Percentiles rank a stretch among this genome's conserved stretches.
These are phyloP conservation scores for Stentor roeselii DNA, from an alignment of 73 alveolate genomes.

Conservation along the genomic window DNA sequence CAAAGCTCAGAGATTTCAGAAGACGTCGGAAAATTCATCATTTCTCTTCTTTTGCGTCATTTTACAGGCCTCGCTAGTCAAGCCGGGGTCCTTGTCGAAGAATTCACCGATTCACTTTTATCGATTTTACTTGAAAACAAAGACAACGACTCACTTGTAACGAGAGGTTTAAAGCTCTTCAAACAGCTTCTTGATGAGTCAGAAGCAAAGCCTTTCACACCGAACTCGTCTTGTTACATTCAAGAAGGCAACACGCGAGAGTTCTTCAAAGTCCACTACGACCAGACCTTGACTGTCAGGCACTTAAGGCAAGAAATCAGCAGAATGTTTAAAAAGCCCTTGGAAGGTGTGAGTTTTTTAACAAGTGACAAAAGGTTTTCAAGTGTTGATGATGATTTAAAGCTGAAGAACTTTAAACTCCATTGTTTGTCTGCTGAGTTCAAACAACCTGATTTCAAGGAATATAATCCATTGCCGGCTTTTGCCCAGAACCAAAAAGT, in stretches of 20 bases:
- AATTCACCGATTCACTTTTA: not conserved
- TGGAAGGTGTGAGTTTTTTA: slow-evolving; percentile 41
- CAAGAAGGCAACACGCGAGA: not conserved
- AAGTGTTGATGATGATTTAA: slow-evolving; percentile 50
- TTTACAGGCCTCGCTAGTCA: not conserved
- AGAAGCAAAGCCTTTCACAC: not conserved
- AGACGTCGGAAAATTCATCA: not conserved
- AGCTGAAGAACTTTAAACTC: slow-evolving; percentile 31
- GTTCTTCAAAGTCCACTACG: not conserved
- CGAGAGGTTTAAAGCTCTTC: not conserved
- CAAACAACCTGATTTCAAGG: slow-evolving; percentile 21
- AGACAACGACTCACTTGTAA: not conserved
- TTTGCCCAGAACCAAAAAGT: slow-evolving; percentile 40
- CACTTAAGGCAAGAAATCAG: slow-evolving; percentile 51
- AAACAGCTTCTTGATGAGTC: slow-evolving; percentile 4
- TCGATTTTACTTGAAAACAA: not conserved
- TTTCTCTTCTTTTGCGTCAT: not conserved
- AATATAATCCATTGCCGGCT: slow-evolving; percentile 42
- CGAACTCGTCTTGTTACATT: not conserved
- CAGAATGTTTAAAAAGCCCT: slow-evolving; percentile 33
- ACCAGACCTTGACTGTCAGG: not conserved
- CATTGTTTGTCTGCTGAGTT: not conserved
- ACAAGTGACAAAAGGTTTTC: slow-evolving; percentile 32
- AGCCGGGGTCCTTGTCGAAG: not conserved
- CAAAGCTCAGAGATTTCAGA: not conserved